Evolutionary conservation across 768 basidiomycete genomes (phyloP).

Genomic region (Lactarius indigo): DNA sequence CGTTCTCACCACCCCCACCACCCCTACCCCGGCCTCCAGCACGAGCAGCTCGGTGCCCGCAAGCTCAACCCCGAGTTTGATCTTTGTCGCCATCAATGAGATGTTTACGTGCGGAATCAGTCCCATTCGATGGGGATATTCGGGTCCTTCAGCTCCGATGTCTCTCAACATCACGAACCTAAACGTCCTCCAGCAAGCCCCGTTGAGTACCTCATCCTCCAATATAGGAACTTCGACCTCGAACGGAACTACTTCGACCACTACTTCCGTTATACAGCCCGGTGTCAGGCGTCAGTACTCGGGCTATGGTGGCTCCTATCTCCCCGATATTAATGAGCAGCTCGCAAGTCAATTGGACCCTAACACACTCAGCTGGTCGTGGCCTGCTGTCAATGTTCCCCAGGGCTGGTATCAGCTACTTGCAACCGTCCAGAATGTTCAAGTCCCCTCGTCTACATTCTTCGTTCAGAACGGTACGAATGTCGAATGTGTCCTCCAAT

Average conservation of each 20-base stretch:
- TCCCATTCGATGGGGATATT: constrained; percentile 31
- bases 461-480: constrained; percentile 38
- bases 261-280: background rate
- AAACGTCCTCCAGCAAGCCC: constrained; percentile 31
- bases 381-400: constrained; percentile 45
- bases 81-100: constrained; percentile 22
- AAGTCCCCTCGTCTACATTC: constrained; percentile 33
- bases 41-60: background rate
- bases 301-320: constrained; percentile 16
- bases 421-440: constrained; percentile 24
- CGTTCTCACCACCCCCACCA: background rate
- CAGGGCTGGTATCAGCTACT: constrained; percentile 46
- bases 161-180: constrained; percentile 41
- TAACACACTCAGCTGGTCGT: constrained; percentile 32
- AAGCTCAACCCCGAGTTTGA: background rate
- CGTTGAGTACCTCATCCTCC: background rate
- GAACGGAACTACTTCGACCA: constrained; percentile 7
- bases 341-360: constrained; percentile 36
- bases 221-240: constrained; percentile 15
- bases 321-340: constrained; percentile 24
- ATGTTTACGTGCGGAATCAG: constrained; percentile 37
- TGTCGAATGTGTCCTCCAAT: constrained; percentile 34
- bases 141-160: constrained; percentile 28
- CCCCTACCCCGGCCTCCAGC: background rate
- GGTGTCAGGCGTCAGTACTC: constrained; percentile 6